Conservation (phyloP, 148 eudicot species). For the Rhododendron griersonianum region DNA sequence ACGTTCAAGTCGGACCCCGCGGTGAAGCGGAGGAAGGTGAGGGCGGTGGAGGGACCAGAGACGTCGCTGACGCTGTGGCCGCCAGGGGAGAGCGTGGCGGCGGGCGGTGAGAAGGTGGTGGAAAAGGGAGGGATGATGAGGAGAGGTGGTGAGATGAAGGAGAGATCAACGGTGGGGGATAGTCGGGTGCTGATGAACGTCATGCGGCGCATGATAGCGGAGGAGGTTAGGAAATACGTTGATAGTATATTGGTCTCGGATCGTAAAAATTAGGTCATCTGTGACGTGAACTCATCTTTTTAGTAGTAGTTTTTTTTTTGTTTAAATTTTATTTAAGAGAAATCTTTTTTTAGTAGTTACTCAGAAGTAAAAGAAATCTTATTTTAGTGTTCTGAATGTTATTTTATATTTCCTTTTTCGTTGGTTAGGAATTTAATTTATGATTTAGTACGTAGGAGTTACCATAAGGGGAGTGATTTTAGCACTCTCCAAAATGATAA, state of each 20-base stretch:
- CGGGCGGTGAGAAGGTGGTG: conserved; percentile 4
- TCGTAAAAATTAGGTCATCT: neutral
- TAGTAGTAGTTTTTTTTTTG: neutral
- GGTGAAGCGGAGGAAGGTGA: conserved; percentile 2
- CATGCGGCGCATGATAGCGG: conserved; percentile 28
- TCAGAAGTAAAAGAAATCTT: neutral
- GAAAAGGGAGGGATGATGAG: neutral
- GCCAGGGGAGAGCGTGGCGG: conserved; percentile 27
- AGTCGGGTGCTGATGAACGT: conserved; percentile 15
- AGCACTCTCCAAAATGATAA: no score
- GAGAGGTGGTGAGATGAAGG: neutral
- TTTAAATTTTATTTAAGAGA: no score
- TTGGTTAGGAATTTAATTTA: neutral
- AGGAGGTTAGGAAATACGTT: conserved; percentile 31
- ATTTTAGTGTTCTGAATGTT: neutral
- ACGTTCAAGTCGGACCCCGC: conserved; percentile 21
- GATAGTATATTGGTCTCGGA: conserved; percentile 4
- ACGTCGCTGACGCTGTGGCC: conserved; percentile 43
- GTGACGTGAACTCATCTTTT: neutral
- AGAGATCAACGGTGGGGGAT: conserved; percentile 8
- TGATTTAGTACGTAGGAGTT: neutral
- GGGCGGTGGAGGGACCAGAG: conserved; percentile 15
- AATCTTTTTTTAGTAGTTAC: neutral
- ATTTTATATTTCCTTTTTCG: neutral
- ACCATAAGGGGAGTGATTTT: no score